Conservation (phyloP, 176 grass and related monocot species). For the Oryza meyeriana region DNA sequence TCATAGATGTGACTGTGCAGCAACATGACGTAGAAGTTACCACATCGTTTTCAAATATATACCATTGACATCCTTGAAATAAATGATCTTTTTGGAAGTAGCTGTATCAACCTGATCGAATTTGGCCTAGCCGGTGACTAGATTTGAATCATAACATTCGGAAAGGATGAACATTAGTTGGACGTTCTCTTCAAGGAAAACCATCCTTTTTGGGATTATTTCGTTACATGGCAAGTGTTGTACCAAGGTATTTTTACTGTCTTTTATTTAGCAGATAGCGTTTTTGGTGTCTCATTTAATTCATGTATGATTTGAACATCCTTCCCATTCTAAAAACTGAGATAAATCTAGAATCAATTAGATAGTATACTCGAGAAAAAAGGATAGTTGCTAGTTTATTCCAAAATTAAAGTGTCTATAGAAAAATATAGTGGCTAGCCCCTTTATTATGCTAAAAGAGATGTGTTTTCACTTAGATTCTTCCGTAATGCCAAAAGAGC, state of each 20-base stretch:
- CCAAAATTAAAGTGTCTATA: no score
- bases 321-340: not conserved
- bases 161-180: not conserved
- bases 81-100: not conserved
- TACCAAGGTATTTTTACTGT: not conserved
- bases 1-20: not conserved
- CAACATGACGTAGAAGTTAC: not conserved
- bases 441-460: not conserved
- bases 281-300: not conserved
- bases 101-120: not conserved
- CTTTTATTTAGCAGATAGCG: not conserved
- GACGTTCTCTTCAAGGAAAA: not conserved
- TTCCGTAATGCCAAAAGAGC: not conserved
- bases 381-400: not conserved
- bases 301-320: conserved; percentile 1
- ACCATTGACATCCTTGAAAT: not conserved
- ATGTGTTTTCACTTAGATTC: not conserved
- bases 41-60: not conserved
- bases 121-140: not conserved
- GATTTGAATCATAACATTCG: not conserved
- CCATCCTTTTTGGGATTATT: not conserved
- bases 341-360: not conserved
- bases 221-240: not conserved
- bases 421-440: not conserved
- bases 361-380: not conserved